A percentile compares a stretch with the other conserved stretches of the same genome.
Evolutionary conservation across 805 yeast genomes (phyloP).

Genomic region (Candida tibetensis): DNA sequence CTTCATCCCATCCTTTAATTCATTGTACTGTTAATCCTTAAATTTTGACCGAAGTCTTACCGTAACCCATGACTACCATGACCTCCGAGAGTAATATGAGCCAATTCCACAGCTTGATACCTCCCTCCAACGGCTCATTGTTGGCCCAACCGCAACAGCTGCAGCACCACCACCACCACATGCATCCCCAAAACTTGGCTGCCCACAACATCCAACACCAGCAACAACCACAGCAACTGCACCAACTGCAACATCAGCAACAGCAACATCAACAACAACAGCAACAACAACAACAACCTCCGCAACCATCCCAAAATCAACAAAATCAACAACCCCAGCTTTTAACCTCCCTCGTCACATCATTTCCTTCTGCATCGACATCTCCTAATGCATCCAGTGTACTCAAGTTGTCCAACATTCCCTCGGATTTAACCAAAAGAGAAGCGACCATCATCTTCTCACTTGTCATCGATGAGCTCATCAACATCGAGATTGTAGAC

Average conservation of each 20-base stretch:
- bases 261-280: slow-evolving; percentile 9
- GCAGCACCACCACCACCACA: slow-evolving; percentile 6
- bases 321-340: slow-evolving; percentile 3
- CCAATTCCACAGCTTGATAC: slow-evolving; percentile 12
- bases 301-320: slow-evolving; percentile 2
- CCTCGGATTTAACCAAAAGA: slow-evolving; percentile 59
- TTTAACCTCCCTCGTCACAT: slow-evolving; percentile 2
- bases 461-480: slow-evolving; percentile 58
- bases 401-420: slow-evolving; percentile 49
- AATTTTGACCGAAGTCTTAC: neutral
- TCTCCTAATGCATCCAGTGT: slow-evolving; percentile 14
- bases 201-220: slow-evolving; percentile 10
- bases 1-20: neutral
- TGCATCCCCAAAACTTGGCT: slow-evolving; percentile 5
- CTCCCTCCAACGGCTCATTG: slow-evolving; percentile 4
- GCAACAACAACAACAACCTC: slow-evolving; percentile 7
- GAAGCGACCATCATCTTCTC: slow-evolving; percentile 70
- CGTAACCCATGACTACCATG: slow-evolving; percentile 12
- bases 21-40: neutral
- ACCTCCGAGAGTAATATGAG: slow-evolving; percentile 13
- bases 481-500: slow-evolving; percentile 47
- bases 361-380: slow-evolving; percentile 8
- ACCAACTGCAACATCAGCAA: neutral
- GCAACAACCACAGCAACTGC: slow-evolving; percentile 5
- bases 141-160: slow-evolving; percentile 1